phyloP scores from a whole-genome alignment of 441 rosid species.

The Aleurites moluccanus region DNA sequence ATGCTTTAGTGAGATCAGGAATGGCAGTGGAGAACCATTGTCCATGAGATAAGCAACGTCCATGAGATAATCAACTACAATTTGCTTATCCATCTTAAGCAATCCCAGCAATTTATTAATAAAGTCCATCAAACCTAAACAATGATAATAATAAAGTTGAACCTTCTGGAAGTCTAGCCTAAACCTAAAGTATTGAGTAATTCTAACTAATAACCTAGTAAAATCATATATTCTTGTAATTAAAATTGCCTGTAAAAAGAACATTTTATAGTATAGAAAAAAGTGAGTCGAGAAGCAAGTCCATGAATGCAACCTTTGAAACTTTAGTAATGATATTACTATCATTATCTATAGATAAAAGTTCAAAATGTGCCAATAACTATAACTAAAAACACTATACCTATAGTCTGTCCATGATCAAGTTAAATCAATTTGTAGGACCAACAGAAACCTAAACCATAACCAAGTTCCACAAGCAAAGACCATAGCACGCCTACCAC shows the following conservation, averaged over 20 bases:
- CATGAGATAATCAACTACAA: neutral
- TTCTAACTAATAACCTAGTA: no score
- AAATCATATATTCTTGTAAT: neutral
- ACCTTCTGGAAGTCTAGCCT: neutral
- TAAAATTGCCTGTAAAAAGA: neutral
- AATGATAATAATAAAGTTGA: neutral
- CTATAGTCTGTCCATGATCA: no score
- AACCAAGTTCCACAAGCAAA: neutral
- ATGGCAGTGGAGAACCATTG: neutral
- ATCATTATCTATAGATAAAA: no score
- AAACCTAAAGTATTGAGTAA: no score
- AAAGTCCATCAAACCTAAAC: neutral
- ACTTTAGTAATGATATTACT: no score
- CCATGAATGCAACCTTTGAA: neutral
- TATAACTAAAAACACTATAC: no score
- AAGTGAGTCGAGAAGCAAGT: neutral
- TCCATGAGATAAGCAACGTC: no score
- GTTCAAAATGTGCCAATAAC: neutral
- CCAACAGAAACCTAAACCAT: neutral
- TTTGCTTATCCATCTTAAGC: neutral
- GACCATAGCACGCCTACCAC: neutral
- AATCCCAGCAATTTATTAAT: neutral
- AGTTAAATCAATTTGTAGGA: neutral
- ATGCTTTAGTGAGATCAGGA: neutral
- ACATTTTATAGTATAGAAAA: neutral